Conservation (phyloP, 192 early-diverging fungal species). For the Dimargaris verticillata region DNA sequence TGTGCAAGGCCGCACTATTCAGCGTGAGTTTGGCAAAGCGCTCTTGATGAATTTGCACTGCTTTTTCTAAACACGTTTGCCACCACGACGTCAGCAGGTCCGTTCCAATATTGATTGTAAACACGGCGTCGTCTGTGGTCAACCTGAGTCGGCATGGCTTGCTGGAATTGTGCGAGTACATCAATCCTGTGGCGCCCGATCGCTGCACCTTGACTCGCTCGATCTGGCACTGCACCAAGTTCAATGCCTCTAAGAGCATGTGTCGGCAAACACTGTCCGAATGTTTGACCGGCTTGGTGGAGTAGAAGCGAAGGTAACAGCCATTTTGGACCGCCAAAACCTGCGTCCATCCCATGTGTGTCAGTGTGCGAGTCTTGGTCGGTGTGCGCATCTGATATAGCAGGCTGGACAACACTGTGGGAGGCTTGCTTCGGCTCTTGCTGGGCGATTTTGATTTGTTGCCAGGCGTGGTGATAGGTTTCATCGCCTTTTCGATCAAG, state of each 20-base stretch:
- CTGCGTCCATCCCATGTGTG: constrained; percentile 9
- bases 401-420: background rate
- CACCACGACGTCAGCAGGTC: constrained; percentile 9
- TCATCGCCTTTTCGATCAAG: constrained; percentile 1
- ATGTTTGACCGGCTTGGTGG: background rate
- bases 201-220: background rate
- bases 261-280: background rate
- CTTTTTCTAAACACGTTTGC: constrained; percentile 6
- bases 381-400: background rate
- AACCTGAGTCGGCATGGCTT: background rate
- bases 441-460: background rate
- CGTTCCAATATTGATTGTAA: constrained; percentile 7
- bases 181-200: background rate
- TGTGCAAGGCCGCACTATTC: background rate
- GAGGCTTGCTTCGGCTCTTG: background rate
- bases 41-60: constrained; percentile 4
- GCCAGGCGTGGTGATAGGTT: background rate
- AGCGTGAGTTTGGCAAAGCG: background rate
- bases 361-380: background rate
- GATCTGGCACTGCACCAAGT: background rate
- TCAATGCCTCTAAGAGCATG: background rate
- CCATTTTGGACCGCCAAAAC: constrained; percentile 10
- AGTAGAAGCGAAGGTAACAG: constrained; percentile 1
- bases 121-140: background rate
- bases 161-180: background rate